Base-by-base conservation (phyloP, 371 early-diverging fungal species). In the Smittium mucronatum region DNA sequence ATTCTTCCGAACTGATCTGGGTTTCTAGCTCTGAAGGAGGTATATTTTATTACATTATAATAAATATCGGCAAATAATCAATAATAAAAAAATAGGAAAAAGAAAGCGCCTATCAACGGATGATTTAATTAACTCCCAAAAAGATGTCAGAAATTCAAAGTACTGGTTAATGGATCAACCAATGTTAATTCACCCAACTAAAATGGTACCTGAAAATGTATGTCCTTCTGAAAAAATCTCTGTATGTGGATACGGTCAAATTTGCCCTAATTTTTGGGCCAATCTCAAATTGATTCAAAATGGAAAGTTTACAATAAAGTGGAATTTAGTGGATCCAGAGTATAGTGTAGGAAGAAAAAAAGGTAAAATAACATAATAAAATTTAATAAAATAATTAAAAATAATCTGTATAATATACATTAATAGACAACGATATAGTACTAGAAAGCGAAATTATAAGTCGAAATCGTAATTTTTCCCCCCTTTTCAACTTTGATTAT, bases 371-470 rank as follows among this genome's bases (percentile, higher is more conserved):
- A 33, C n/a, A 11, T 28, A 61, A 21, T 26, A 26, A 21, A 57
- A 57, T 26, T 57, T 26, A 57, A 57, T 26, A 21, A 26, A 26
- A 21, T 57, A 21, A 57, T 26, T 57, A 21, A 26, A 21, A 26
- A 57, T 57, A 21, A 57, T 57, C 26, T 57, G 26, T 57, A 57
- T 61, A 15, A 30, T 16, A 30, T 11, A 5, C 26, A 16, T 61
- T 61, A 30, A 30, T 61, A 61, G 63, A 61, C 5, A 30, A 26
- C 63, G 63, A 61, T 61, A 61, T 61, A 30, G 16, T 28, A 28
- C n/a, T 61, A 61, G n/a, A 5, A n/a, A 61, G 26, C 16, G 63
- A 61, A 61, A 30, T 61, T n/a, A 61, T 61, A 5, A 61, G 63
- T 33, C 11, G 63, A 61, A 61, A 30, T 33, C 63, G 63, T 61